Base-by-base conservation (phyloP, 768 basidiomycete species). In the Termitomyces sp. region DNA sequence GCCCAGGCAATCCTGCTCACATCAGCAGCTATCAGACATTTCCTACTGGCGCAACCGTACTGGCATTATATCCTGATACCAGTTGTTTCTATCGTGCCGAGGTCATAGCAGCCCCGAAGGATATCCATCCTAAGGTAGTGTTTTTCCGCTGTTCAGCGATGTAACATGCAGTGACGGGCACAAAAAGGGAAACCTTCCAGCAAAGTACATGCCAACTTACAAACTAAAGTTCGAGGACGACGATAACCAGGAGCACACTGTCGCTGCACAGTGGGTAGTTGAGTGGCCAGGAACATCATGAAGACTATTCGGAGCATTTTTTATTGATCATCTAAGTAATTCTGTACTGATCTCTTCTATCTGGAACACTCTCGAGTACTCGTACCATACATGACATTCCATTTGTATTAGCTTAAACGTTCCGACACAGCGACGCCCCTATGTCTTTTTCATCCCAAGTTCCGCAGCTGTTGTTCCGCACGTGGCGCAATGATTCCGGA, bases 21-120 rank as follows among this genome's bases (percentile, higher is more conserved):
- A 73, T 84, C 38, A 82, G 76, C 61, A 76, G 82, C 3, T 90
- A 91, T 65, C 88, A 83, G 42, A 85, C 85, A 59, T 94, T 91
- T 65, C 71, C 80, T 22, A 71, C 80, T 0, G 85, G 89, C 3
- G 83, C 86, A 20, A 88, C 79, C 0, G 91, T 94, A 10, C 82
- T 94, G 80, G 91, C 89, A 1, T 73, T 93, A n/a, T 94, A 92
- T 69, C 91, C 91, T 0, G 91, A 94, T 64, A 94, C 91, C 0
- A 93, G 89, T 61, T 91, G 89, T 66, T 94, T 94, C 74, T 94
- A 94, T 64, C 86, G 88, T 25, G 91, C 91, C 7, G 88, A 91
- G 63, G 90, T 94, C 6, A 76, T 91, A 43, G 77, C 82, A n/a
- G 81, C 83, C 10, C 90, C 89, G 9, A 74, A 69, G 57, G 70